A percentile compares a stretch with the other conserved stretches of the same genome.
Conservation (phyloP, 352 stramenopile species). For the Globisporangium ultimum region DNA sequence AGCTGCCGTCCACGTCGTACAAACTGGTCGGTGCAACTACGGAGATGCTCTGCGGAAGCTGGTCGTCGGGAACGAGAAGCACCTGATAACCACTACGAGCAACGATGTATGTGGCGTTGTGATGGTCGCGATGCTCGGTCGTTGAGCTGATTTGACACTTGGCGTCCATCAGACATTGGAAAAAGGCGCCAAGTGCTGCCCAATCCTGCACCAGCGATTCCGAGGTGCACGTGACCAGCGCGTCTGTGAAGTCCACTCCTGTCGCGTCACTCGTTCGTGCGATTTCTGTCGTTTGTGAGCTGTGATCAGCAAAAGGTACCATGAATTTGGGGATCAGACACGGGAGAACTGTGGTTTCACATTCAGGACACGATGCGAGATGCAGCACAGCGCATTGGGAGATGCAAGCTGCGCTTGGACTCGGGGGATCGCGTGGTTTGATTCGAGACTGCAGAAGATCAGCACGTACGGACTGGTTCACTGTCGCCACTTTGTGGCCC, state of each 20-base stretch:
- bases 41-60: not conserved
- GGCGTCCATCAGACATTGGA: conserved; percentile 9
- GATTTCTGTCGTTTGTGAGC: not conserved
- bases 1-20: not conserved
- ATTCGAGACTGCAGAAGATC: not conserved
- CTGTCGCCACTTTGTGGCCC: not conserved
- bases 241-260: conserved; percentile 5
- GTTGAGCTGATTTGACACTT: conserved; percentile 3
- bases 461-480: not conserved
- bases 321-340: conserved; percentile 5
- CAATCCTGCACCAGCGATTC: not conserved
- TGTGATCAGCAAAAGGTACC: not conserved
- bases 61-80: conserved; percentile 1
- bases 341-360: not conserved
- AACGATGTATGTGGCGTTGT: conserved; percentile 7
- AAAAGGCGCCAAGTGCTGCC: conserved; percentile 4
- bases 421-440: not conserved
- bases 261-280: not conserved
- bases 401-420: not conserved
- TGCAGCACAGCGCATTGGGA: not conserved
- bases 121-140: not conserved
- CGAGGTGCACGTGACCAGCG: conserved; percentile 1
- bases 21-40: not conserved
- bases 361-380: not conserved
- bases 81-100: not conserved